Evolutionary conservation across 805 yeast species (phyloP).

Genomic region (Candida dajiaensis): DNA sequence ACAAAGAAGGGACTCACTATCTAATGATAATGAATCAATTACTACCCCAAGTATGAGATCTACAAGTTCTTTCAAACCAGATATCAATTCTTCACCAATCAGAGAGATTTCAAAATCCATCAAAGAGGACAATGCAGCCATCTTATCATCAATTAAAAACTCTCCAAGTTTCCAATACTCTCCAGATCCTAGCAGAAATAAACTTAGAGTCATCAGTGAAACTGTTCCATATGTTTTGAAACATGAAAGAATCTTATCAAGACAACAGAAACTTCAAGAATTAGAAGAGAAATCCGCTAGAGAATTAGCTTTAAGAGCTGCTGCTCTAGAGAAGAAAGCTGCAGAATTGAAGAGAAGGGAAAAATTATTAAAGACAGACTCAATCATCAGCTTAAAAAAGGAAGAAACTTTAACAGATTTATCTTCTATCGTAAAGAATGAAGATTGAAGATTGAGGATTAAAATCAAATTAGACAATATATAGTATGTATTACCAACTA

Average conservation of each 20-base stretch:
- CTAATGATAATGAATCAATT: conserved; percentile 1
- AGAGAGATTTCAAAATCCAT: conserved; percentile 31
- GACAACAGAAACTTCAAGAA: conserved; percentile 75
- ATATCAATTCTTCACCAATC: conserved; percentile 29
- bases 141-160: conserved; percentile 30
- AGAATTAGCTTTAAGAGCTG: conserved; percentile 69
- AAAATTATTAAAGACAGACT: conserved; percentile 35
- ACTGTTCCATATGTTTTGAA: conserved; percentile 80
- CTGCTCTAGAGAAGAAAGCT: conserved; percentile 69
- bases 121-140: conserved; percentile 32
- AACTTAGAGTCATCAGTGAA: conserved; percentile 71
- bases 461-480: neutral
- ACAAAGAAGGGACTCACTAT: neutral
- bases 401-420: conserved; percentile 52
- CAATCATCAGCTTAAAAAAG: conserved; percentile 31
- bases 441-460: neutral
- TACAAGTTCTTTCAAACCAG: conserved; percentile 12
- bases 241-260: conserved; percentile 67
- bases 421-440: conserved; percentile 34
- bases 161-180: conserved; percentile 28
- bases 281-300: conserved; percentile 72
- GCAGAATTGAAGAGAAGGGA: conserved; percentile 59
- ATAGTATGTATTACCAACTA: no score
- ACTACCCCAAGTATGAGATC: conserved; percentile 12
- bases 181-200: conserved; percentile 44